A percentile compares a stretch with the other conserved stretches of the same genome.
Conservation (phyloP, 306 rosid genomes). For the Castanea mollissima region DNA sequence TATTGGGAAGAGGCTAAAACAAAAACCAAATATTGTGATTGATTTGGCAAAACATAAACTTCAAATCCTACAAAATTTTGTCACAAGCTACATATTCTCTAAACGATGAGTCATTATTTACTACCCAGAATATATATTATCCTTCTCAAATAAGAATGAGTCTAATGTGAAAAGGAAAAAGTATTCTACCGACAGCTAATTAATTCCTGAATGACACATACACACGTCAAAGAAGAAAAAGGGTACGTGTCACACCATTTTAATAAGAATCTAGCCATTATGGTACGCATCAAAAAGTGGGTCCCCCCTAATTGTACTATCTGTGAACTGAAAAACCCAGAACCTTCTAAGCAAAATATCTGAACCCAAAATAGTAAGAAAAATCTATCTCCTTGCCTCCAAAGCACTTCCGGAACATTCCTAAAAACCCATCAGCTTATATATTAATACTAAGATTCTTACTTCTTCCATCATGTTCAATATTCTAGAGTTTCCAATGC, state of each 20-base stretch:
- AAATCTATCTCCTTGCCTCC: neutral
- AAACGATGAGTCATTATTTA: no score
- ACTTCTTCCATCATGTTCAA: neutral
- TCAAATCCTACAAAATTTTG: no score
- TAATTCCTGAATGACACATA: no score
- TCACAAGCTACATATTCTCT: no score
- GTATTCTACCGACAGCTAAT: no score
- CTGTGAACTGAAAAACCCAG: neutral
- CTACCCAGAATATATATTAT: no score
- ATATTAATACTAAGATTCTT: conserved; percentile 3
- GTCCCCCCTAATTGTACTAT: neutral
- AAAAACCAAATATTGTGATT: no score
- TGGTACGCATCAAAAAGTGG: neutral
- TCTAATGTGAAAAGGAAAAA: no score
- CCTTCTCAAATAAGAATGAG: accelerated
- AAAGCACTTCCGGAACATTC: conserved; percentile 38
- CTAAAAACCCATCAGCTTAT: neutral
- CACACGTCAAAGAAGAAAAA: neutral
- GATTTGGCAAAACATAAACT: no score
- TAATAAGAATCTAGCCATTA: neutral
- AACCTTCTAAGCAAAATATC: neutral
- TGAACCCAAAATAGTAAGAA: neutral
- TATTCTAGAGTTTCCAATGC: conserved; percentile 21
- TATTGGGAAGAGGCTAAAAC: no score
- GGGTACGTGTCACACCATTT: neutral